Evolutionary conservation across 2,329 filamentous ascomycete genomes (phyloP).

Genomic region (Exserohilum turcica): DNA sequence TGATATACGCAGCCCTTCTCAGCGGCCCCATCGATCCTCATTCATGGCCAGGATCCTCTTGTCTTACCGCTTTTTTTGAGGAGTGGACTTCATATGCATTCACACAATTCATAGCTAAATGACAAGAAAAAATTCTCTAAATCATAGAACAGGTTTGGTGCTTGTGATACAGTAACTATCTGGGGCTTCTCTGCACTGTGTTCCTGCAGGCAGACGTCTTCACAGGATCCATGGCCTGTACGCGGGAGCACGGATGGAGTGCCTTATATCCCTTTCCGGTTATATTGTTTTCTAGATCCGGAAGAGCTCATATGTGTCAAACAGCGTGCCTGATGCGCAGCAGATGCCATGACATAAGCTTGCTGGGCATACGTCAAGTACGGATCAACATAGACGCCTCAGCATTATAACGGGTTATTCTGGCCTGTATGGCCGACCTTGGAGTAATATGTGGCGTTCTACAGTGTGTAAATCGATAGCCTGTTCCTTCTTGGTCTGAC

Average conservation of each 20-base stretch:
- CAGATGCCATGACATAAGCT: neutral
- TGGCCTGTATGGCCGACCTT: too few species aligned
- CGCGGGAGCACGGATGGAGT: neutral
- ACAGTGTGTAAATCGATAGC: neutral
- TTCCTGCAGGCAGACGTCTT: neutral
- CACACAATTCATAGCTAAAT: too few species aligned
- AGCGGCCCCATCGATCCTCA: too few species aligned
- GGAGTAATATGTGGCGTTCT: neutral
- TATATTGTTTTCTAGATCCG: neutral
- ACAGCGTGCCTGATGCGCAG: neutral
- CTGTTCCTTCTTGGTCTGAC: neutral
- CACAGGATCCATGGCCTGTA: neutral
- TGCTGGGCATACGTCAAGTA: neutral
- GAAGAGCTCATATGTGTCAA: neutral
- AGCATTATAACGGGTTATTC: neutral
- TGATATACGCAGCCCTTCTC: too few species aligned
- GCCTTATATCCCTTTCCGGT: neutral
- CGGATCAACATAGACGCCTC: neutral
- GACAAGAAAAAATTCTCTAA: too few species aligned
- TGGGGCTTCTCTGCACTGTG: neutral
- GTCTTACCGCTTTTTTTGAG: too few species aligned
- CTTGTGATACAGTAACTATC: neutral
- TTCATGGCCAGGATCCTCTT: too few species aligned
- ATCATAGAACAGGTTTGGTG: neutral
- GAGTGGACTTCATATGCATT: too few species aligned